These are phyloP conservation scores for Penicillium sp. DNA, from an alignment of 2,329 filamentous ascomycete genomes.

Conservation along the genomic window DNA sequence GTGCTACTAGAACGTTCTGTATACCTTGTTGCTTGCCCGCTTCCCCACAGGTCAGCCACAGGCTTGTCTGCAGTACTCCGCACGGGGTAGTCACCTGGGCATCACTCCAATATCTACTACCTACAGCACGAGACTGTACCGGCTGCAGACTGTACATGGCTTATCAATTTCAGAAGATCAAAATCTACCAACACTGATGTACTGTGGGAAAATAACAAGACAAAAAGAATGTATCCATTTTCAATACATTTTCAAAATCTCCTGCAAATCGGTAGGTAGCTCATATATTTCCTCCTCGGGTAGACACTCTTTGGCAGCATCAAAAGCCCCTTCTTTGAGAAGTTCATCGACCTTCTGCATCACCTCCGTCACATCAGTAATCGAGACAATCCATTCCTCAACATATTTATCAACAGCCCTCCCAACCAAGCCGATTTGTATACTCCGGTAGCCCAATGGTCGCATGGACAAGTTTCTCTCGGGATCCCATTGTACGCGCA, in stretches of 20 bases:
- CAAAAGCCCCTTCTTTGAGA: slow-evolving; percentile 45
- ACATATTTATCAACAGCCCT: slow-evolving; percentile 50
- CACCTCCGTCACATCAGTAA: slow-evolving; percentile 60
- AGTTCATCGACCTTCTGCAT: slow-evolving; percentile 52
- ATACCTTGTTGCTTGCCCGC: too few species aligned
- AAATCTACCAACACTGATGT: too few species aligned
- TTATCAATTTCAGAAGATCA: too few species aligned
- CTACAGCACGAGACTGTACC: too few species aligned
- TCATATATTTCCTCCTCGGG: slow-evolving; percentile 15
- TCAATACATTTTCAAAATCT: slow-evolving; percentile 11
- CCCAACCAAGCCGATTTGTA: slow-evolving; percentile 62
- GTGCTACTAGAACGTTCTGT: too few species aligned
- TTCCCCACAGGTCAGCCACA: too few species aligned
- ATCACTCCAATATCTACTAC: too few species aligned
- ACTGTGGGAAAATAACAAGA: too few species aligned
- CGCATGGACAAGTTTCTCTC: slow-evolving; percentile 53
- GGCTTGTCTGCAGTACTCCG: too few species aligned
- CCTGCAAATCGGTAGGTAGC: slow-evolving; percentile 13
- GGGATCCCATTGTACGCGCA: slow-evolving; percentile 67
- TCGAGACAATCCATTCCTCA: slow-evolving; percentile 54
- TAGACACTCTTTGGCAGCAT: slow-evolving; percentile 21
- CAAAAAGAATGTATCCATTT: too few species aligned
- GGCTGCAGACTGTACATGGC: too few species aligned
- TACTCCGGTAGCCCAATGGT: slow-evolving; percentile 54
- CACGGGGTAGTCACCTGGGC: too few species aligned